Conservation (phyloP, 1,284 basidiomycete species). For the Ustilago trichophora region DNA sequence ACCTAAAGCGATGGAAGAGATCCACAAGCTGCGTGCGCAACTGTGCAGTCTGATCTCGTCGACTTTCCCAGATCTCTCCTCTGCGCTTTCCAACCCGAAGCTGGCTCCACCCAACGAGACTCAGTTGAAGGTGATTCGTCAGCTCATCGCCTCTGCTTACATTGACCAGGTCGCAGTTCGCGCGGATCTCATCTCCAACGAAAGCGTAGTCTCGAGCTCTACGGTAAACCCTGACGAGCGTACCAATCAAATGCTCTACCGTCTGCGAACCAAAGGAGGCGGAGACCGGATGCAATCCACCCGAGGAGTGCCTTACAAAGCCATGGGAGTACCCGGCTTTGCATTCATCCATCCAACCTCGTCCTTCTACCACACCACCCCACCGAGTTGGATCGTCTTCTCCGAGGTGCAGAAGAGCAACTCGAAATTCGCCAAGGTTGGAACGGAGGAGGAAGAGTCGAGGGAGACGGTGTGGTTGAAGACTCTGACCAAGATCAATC, state of each 20-base stretch:
- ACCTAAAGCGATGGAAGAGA: constrained; percentile 97
- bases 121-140: constrained; percentile 88
- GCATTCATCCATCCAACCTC: constrained; percentile 94
- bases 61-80: constrained; percentile 18
- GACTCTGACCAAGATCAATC: constrained; percentile 73
- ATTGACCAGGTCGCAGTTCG: constrained; percentile 95
- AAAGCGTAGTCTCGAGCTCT: constrained; percentile 25
- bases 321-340: constrained; percentile 78
- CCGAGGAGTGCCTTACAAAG: constrained; percentile 83
- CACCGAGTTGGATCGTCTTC: constrained; percentile 89
- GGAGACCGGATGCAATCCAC: constrained; percentile 79
- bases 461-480: constrained; percentile 52
- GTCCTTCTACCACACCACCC: constrained; percentile 75
- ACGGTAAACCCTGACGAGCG: constrained; percentile 19
- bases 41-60: constrained; percentile 66
- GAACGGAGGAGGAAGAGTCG: constrained; percentile 3
- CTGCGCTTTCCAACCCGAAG: constrained; percentile 35
- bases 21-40: constrained; percentile 93
- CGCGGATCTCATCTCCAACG: constrained; percentile 76
- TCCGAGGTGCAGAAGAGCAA: constrained; percentile 71
- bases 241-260: constrained; percentile 35
- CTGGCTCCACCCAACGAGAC: constrained; percentile 53
- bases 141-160: constrained; percentile 87
- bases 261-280: constrained; percentile 55
- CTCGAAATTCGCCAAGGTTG: constrained; percentile 63